Conservation (phyloP, 345 rosid species). For the Fremontodendron californicum region DNA sequence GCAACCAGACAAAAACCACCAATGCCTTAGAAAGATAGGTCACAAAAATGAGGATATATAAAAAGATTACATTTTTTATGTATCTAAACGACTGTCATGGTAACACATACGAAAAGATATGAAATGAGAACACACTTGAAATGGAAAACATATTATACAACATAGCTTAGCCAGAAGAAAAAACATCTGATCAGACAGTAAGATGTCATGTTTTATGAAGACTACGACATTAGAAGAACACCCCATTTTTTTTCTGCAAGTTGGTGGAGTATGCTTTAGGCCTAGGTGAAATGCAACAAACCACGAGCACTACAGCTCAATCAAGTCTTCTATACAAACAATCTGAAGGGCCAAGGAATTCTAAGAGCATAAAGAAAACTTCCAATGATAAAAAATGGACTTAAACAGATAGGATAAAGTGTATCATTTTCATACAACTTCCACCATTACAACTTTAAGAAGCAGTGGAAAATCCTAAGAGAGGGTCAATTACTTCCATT, state of each 20-base stretch:
- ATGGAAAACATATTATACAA: not conserved
- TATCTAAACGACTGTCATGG: not conserved
- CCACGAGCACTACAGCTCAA: not conserved
- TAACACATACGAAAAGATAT: not conserved
- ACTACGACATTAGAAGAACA: not conserved
- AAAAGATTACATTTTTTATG: not conserved
- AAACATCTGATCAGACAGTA: not conserved
- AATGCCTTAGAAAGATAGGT: not conserved
- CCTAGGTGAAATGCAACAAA: not conserved
- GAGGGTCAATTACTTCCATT: not conserved
- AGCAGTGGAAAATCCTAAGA: not conserved
- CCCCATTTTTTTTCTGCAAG: not conserved
- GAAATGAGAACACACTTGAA: slow-evolving; percentile 1
- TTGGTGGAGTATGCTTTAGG: not conserved
- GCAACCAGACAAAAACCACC: not conserved
- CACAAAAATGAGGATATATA: not conserved
- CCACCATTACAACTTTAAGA: not conserved
- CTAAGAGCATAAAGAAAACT: not conserved
- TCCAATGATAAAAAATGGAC: not conserved
- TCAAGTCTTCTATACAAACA: not conserved
- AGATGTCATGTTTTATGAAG: not conserved
- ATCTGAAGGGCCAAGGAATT: not conserved
- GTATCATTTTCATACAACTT: not conserved
- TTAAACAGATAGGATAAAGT: not conserved
- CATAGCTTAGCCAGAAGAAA: not conserved